A percentile compares a stretch with the other conserved stretches of the same genome.
Conservation (phyloP, 306 rosid genomes). For the Casuarina cunninghamiana region DNA sequence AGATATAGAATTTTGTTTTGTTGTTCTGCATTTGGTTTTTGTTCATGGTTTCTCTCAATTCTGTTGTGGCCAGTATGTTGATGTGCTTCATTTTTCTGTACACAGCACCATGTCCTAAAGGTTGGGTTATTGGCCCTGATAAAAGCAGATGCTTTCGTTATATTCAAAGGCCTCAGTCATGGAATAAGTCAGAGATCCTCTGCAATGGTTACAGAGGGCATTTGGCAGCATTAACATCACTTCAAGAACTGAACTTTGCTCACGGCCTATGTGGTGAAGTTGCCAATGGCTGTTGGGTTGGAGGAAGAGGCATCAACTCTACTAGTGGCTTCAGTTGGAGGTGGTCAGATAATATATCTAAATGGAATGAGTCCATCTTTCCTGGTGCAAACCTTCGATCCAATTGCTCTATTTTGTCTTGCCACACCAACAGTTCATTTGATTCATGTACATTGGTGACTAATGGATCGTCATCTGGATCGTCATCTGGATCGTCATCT, state of each 20-base stretch:
- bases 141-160: constrained; percentile 65
- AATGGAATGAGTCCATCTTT: constrained; percentile 61
- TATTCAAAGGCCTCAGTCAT: constrained; percentile 44
- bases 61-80: constrained; percentile 14
- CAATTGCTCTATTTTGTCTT: constrained; percentile 54
- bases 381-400: constrained; percentile 30
- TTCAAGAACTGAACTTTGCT: constrained; percentile 60
- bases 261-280: constrained; percentile 50
- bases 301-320: constrained; percentile 64
- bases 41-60: neutral
- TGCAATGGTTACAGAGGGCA: constrained; percentile 69
- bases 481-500: constrained; percentile 31
- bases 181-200: constrained; percentile 81
- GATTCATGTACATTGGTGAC: constrained; percentile 56
- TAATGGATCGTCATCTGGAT: constrained; percentile 38
- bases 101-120: constrained; percentile 68
- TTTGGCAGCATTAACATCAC: constrained; percentile 57
- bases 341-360: constrained; percentile 74
- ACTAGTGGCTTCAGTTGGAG: constrained; percentile 58
- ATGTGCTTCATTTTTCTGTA: constrained; percentile 22
- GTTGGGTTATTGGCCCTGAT: constrained; percentile 62
- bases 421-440: constrained; percentile 38
- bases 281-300: constrained; percentile 76
- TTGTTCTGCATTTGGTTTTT: neutral
- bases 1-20: neutral